phyloP scores from a whole-genome alignment of 352 stramenopile genomes.

The Halophytophthora batemanensis region DNA sequence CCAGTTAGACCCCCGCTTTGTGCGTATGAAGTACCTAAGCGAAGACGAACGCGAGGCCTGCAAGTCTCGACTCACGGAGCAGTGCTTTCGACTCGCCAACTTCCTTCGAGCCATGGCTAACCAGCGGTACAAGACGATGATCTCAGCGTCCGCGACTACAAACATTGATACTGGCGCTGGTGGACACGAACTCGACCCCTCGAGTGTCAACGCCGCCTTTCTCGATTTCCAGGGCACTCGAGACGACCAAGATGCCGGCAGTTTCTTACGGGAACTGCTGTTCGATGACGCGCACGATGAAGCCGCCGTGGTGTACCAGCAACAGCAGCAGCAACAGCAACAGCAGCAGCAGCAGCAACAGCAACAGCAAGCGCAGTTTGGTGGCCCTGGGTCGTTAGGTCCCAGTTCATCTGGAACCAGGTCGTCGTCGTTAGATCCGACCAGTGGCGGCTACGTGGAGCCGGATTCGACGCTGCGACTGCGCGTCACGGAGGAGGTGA shows the following conservation, averaged over 20 bases:
- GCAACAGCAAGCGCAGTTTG: slow-evolving; percentile 9
- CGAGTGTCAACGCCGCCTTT: slow-evolving; percentile 24
- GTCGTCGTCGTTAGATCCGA: slow-evolving; percentile 7
- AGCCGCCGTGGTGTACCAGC: slow-evolving; percentile 22
- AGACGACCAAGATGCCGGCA: slow-evolving; percentile 48
- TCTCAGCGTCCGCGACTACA: slow-evolving; percentile 3
- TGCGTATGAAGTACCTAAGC: slow-evolving; percentile 46
- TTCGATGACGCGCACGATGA: slow-evolving; percentile 49
- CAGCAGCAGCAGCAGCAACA: slow-evolving; percentile 15
- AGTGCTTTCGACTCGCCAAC: slow-evolving; percentile 36
- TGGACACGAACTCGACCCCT: slow-evolving; percentile 14
- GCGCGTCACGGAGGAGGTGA: slow-evolving; percentile 34
- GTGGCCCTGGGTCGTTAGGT: background rate
- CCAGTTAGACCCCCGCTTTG: slow-evolving; percentile 45
- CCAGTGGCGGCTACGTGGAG: slow-evolving; percentile 18
- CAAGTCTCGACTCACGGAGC: slow-evolving; percentile 37
- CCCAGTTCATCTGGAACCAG: background rate
- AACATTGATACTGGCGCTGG: slow-evolving; percentile 2
- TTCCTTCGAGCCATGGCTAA: slow-evolving; percentile 34
- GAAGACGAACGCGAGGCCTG: slow-evolving; percentile 39
- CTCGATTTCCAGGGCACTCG: slow-evolving; percentile 36
- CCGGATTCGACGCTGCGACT: slow-evolving; percentile 31
- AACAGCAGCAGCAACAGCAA: slow-evolving; percentile 29
- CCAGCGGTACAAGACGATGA: slow-evolving; percentile 24
- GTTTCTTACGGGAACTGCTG: slow-evolving; percentile 40